A percentile compares a stretch with the other conserved stretches of the same genome.
phyloP scores from a whole-genome alignment of 768 basidiomycete species.

The Lepiota venenata region DNA sequence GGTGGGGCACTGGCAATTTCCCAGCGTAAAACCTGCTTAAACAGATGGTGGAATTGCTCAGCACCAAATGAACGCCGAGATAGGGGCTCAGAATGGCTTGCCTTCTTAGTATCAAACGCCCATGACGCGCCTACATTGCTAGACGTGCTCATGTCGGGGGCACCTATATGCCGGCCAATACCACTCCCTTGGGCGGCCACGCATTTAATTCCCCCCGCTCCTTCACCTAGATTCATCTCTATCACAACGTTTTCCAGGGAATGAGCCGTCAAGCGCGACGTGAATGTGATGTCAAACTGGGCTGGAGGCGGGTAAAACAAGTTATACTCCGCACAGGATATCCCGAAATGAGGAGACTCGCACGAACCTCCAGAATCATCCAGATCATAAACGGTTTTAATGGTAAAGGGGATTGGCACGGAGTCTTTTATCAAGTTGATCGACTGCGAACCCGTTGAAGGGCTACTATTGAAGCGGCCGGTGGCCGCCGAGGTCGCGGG shows the following conservation, averaged over 20 bases:
- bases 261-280: conserved; percentile 58
- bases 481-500: conserved; percentile 32
- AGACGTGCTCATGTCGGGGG: conserved; percentile 26
- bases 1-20: conserved; percentile 66
- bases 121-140: conserved; percentile 56
- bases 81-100: conserved; percentile 35
- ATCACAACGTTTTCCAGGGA: conserved; percentile 70
- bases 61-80: neutral
- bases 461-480: conserved; percentile 19
- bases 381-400: conserved; percentile 47
- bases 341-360: neutral
- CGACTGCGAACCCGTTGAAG: conserved; percentile 17
- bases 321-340: neutral
- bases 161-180: conserved; percentile 31
- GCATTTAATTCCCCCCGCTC: conserved; percentile 71
- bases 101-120: conserved; percentile 69
- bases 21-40: conserved; percentile 67
- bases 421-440: conserved; percentile 32
- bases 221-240: conserved; percentile 73
- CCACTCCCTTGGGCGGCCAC: conserved; percentile 56
- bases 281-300: conserved; percentile 58
- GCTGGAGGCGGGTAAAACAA: conserved; percentile 29
- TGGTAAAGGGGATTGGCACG: conserved; percentile 47
- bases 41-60: neutral
- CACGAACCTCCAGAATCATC: conserved; percentile 39